Percentiles rank a stretch among this genome's conserved stretches.
These are phyloP conservation scores for Gloeostereum incarnatum DNA, from an alignment of 768 basidiomycete genomes.

Conservation along the genomic window DNA sequence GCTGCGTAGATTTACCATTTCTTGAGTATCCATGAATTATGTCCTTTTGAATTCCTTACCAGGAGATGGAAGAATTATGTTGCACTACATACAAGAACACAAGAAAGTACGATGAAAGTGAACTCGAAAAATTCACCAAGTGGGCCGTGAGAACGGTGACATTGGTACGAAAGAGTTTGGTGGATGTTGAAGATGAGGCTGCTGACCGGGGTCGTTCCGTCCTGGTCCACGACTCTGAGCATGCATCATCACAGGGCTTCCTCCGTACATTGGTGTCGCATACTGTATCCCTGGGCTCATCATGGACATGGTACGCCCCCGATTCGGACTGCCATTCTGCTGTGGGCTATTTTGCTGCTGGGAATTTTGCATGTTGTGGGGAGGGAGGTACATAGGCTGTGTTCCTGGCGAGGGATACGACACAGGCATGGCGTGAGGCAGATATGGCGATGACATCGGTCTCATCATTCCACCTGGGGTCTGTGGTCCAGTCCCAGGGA, in stretches of 20 bases:
- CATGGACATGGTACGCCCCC: constrained; percentile 45
- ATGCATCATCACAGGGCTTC: constrained; percentile 62
- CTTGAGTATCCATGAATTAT: too few relatives aligned
- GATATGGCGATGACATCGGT: constrained; percentile 52
- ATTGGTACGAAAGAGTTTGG: background rate
- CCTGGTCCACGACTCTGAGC: background rate
- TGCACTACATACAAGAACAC: too few relatives aligned
- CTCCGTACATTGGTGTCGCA: constrained; percentile 53
- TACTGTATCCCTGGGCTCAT: constrained; percentile 70
- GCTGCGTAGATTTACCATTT: too few relatives aligned
- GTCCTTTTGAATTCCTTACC: too few relatives aligned
- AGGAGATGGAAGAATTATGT: too few relatives aligned
- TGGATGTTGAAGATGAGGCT: background rate
- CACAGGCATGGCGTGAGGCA: constrained; percentile 51
- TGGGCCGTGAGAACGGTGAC: too few relatives aligned
- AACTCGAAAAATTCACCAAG: too few relatives aligned
- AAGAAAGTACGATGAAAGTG: too few relatives aligned
- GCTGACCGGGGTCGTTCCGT: background rate
- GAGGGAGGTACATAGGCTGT: constrained; percentile 40
- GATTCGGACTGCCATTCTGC: constrained; percentile 26
- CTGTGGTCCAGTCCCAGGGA: constrained; percentile 36
- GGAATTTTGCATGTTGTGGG: constrained; percentile 30
- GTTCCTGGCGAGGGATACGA: constrained; percentile 51
- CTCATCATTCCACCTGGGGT: constrained; percentile 45
- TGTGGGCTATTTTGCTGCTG: too few relatives aligned